phyloP scores from a whole-genome alignment of 352 stramenopile genomes.

The Blastocystis sp. region DNA sequence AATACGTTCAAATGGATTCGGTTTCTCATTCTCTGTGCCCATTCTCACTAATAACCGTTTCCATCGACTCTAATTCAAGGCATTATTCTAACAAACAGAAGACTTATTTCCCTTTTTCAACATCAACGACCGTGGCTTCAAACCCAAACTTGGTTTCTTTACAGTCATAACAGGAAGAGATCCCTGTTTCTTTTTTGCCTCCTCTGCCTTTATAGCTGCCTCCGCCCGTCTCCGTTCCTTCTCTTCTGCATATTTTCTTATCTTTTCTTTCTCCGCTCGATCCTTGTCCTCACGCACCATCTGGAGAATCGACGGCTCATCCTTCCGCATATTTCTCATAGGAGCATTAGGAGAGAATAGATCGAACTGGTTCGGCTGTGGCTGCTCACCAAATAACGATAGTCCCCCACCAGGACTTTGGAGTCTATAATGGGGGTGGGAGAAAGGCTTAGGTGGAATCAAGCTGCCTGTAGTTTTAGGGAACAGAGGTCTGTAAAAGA shows the following conservation, averaged over 20 bases:
- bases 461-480: too few species aligned
- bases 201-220: neutral
- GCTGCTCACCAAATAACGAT: too few species aligned
- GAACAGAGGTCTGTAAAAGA: too few species aligned
- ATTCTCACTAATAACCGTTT: too few species aligned
- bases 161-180: neutral
- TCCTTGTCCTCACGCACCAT: neutral
- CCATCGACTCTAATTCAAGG: too few species aligned
- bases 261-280: neutral
- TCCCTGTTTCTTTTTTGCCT: neutral
- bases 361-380: too few species aligned
- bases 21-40: too few species aligned
- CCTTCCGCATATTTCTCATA: neutral
- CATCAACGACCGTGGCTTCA: neutral
- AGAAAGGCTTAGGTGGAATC: too few species aligned
- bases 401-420: too few species aligned
- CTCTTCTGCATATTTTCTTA: neutral
- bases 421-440: too few species aligned
- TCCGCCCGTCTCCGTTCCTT: neutral
- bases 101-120: neutral
- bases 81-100: neutral
- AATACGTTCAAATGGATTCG: too few species aligned
- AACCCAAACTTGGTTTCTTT: neutral
- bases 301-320: neutral
- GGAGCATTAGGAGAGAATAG: too few species aligned